Conservation (phyloP, 306 rosid genomes). For the Delonix regia region DNA sequence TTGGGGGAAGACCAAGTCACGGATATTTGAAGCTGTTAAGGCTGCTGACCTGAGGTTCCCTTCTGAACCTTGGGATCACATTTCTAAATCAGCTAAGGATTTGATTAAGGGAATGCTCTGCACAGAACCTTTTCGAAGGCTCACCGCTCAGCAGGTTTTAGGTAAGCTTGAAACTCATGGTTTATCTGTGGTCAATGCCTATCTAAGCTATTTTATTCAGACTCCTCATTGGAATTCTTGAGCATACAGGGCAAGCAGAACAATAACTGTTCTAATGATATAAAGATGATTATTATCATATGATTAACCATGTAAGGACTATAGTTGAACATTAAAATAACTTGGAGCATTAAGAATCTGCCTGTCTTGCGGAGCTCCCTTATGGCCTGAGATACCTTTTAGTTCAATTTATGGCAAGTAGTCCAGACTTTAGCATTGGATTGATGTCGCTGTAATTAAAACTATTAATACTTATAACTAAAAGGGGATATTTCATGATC, state of each 20-base stretch:
- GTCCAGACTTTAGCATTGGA: slow-evolving; percentile 16
- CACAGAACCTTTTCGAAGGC: slow-evolving; percentile 70
- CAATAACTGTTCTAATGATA: neutral
- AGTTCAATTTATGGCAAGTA: neutral
- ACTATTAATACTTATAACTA: neutral
- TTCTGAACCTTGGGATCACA: slow-evolving; percentile 62
- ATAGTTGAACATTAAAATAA: slow-evolving; percentile 16
- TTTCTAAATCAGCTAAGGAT: slow-evolving; percentile 72
- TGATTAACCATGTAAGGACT: neutral
- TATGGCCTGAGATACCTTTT: neutral
- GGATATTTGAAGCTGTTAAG: slow-evolving; percentile 78
- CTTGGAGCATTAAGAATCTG: slow-evolving; percentile 19
- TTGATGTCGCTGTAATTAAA: neutral
- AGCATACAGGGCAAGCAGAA: slow-evolving; percentile 17
- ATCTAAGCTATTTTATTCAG: slow-evolving; percentile 19
- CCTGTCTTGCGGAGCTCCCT: slow-evolving; percentile 3
- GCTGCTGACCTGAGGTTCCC: slow-evolving; percentile 76
- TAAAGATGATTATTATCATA: neutral
- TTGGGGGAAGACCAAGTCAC: slow-evolving; percentile 91
- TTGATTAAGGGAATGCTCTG: slow-evolving; percentile 78
- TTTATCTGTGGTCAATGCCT: slow-evolving; percentile 1
- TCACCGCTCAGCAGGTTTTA: slow-evolving; percentile 75
- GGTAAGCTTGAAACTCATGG: slow-evolving; percentile 46
- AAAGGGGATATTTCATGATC: slow-evolving; percentile 24
- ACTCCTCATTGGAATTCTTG: neutral